Conservation (phyloP, 2,329 filamentous ascomycete species). For the Neurospora sp. region DNA sequence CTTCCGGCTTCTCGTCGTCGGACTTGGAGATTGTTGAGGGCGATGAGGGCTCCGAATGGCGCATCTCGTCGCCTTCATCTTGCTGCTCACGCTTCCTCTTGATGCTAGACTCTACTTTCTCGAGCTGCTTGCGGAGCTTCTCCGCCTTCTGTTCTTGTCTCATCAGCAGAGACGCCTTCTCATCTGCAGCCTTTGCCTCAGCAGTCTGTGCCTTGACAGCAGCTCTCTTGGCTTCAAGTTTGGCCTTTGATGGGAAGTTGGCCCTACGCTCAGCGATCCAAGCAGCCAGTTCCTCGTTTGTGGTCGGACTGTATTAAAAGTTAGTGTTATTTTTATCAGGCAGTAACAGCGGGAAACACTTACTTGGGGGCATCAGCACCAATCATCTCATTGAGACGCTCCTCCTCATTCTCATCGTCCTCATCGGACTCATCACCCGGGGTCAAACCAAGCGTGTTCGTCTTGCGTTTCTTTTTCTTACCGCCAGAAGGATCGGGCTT, state of each 20-base stretch:
- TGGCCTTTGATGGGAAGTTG: conserved; percentile 69
- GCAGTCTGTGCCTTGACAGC: conserved; percentile 26
- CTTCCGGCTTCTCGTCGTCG: conserved; percentile 50
- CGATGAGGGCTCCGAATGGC: conserved; percentile 33
- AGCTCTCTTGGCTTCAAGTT: conserved; percentile 39
- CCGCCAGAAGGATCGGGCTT: conserved; percentile 42
- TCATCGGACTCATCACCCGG: conserved; percentile 52
- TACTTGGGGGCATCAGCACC: conserved; percentile 47
- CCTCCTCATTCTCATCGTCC: conserved; percentile 55
- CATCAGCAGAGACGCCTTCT: conserved; percentile 41
- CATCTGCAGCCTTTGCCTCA: conserved; percentile 50
- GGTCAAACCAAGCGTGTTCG: conserved; percentile 62
- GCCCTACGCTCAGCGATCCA: conserved; percentile 76
- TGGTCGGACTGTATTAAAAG: neutral
- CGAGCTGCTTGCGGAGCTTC: conserved; percentile 52
- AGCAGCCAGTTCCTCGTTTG: conserved; percentile 37
- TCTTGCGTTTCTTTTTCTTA: conserved; percentile 64
- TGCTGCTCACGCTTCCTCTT: conserved; percentile 60
- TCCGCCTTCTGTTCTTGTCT: conserved; percentile 46
- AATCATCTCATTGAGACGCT: conserved; percentile 41
- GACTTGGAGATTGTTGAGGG: conserved; percentile 36
- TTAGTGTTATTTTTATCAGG: neutral
- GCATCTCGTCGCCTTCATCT: conserved; percentile 57
- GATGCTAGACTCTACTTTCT: conserved; percentile 60
- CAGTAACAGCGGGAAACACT: conserved; percentile 19